phyloP scores from a whole-genome alignment of 306 rosid genomes.

The Rubus idaeus region DNA sequence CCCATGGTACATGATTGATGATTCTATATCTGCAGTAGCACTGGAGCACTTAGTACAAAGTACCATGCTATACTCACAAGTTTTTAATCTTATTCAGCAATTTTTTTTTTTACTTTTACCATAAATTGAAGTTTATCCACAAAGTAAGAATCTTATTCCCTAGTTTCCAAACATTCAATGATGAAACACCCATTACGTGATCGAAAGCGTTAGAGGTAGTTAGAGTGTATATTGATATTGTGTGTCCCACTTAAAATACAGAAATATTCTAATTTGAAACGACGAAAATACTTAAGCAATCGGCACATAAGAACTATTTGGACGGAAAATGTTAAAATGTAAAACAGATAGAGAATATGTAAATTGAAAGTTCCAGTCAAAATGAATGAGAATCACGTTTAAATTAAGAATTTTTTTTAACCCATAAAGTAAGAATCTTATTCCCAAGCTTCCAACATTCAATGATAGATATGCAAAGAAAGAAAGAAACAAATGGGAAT shows the following conservation, averaged over 20 bases:
- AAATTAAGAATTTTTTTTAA: neutral
- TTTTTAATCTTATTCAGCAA: neutral
- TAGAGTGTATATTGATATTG: too few species aligned
- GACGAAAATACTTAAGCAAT: too few species aligned
- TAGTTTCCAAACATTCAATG: neutral
- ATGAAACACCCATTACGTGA: neutral
- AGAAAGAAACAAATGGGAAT: neutral
- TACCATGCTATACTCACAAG: neutral
- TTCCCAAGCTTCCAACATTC: neutral
- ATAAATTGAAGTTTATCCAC: neutral
- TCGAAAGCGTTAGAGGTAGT: too few species aligned
- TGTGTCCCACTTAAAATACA: too few species aligned
- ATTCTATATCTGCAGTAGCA: slow-evolving; percentile 7
- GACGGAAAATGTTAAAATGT: neutral
- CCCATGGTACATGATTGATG: neutral
- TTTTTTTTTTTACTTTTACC: neutral
- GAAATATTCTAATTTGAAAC: too few species aligned
- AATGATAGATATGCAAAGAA: neutral
- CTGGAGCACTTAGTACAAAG: neutral
- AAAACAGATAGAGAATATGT: neutral
- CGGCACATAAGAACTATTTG: too few species aligned
- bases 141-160: neutral
- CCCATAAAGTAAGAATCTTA: neutral
- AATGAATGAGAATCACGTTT: neutral
- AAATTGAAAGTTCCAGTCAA: neutral